A percentile compares a stretch with the other conserved stretches of the same genome.
phyloP scores from a whole-genome alignment of 2,329 filamentous ascomycete species.

The Arthrobotrys musiformis region DNA sequence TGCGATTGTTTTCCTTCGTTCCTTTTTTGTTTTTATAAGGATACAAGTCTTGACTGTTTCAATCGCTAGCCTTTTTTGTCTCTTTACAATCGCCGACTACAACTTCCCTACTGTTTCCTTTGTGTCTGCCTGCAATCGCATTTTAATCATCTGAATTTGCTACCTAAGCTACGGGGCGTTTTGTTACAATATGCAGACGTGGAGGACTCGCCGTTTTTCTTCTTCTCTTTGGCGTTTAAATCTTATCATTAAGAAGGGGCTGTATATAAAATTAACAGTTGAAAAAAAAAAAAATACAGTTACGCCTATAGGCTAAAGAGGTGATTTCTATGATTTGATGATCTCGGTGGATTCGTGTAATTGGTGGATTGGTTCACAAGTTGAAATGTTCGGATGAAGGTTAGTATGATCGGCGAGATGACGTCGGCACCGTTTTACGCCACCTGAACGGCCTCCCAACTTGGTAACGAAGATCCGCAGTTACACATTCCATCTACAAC shows the following conservation, averaged over 20 bases:
- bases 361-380: too few species aligned
- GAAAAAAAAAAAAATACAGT: not conserved
- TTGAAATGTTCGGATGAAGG: too few species aligned
- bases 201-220: not conserved
- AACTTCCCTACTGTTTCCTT: not conserved
- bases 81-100: not conserved
- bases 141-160: constrained; percentile 1
- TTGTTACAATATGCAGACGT: constrained; percentile 3
- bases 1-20: constrained; percentile 23
- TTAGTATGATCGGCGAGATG: constrained; percentile 17
- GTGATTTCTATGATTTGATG: too few species aligned
- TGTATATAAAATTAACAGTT: too few species aligned
- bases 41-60: constrained; percentile 7
- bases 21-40: constrained; percentile 19
- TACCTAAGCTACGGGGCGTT: constrained; percentile 6
- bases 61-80: too few species aligned
- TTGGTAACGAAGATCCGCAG: too few species aligned
- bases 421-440: not conserved
- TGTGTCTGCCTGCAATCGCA: not conserved
- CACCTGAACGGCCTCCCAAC: too few species aligned
- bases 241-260: constrained; percentile 8
- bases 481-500: too few species aligned
- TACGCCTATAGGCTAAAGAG: too few species aligned
- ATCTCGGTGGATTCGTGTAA: too few species aligned
- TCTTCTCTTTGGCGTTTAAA: constrained; percentile 7